Evolutionary conservation across 176 grass and related monocot genomes (phyloP).

Genomic region (Ananas comosus): DNA sequence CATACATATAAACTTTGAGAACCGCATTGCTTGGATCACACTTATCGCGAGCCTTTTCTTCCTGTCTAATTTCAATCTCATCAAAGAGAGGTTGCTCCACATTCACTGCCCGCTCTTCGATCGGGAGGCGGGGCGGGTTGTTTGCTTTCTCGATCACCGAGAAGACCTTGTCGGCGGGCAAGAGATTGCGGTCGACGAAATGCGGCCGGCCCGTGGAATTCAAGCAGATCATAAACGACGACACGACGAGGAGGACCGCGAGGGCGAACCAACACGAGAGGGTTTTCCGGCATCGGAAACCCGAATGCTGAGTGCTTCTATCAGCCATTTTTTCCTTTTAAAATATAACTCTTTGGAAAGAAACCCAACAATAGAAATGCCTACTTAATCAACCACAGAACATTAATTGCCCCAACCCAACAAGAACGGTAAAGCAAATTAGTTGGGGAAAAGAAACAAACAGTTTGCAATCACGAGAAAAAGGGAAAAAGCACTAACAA

Average conservation of each 20-base stretch:
- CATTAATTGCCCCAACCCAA: constrained; percentile 2
- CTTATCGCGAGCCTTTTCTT: constrained; percentile 4
- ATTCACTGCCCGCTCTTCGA: neutral
- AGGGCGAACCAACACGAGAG: constrained; percentile 27
- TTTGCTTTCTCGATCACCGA: constrained; percentile 19
- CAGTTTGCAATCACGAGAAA: neutral
- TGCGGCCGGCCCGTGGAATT: constrained; percentile 12
- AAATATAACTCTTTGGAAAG: neutral
- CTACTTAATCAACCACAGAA: constrained; percentile 3
- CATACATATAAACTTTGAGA: constrained; percentile 81
- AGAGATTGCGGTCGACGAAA: constrained; percentile 17
- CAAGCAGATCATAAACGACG: constrained; percentile 21
- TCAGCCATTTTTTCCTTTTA: constrained; percentile 13
- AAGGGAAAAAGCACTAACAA: neutral
- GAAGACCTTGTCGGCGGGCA: constrained; percentile 26
- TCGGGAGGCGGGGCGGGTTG: neutral
- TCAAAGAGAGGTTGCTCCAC: neutral
- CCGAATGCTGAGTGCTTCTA: constrained; percentile 19
- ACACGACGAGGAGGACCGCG: constrained; percentile 22
- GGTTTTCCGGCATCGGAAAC: constrained; percentile 20
- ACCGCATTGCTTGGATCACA: constrained; percentile 38
- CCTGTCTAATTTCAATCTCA: constrained; percentile 11
- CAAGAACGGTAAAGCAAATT: neutral
- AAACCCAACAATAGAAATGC: neutral
- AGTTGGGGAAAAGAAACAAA: neutral